phyloP scores from a whole-genome alignment of 768 basidiomycete genomes.

The Calocera cornea region DNA sequence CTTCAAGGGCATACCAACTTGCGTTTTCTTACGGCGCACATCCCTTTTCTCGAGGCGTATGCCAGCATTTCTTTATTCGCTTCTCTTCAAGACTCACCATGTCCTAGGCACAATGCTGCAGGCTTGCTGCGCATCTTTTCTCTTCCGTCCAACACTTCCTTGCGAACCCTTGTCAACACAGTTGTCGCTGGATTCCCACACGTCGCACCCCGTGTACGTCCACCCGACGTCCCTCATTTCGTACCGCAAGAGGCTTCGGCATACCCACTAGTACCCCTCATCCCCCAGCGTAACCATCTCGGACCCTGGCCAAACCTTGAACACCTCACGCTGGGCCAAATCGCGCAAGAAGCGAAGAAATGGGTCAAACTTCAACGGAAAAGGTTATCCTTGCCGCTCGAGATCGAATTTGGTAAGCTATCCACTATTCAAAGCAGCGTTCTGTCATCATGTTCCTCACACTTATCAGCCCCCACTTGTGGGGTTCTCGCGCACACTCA shows the following conservation, averaged over 20 bases:
- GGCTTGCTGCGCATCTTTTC: not conserved
- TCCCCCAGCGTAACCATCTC: not conserved
- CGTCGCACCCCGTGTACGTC: not conserved
- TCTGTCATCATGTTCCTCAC: not conserved
- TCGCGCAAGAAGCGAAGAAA: not conserved
- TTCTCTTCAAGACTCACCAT: not conserved
- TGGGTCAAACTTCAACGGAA: not conserved
- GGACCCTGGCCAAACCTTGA: not conserved
- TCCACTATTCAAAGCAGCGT: not conserved
- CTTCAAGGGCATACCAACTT: not conserved
- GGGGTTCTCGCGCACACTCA: not conserved
- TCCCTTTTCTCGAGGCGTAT: not conserved
- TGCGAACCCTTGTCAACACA: not conserved
- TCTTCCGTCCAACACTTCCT: not conserved
- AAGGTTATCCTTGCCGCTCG: not conserved
- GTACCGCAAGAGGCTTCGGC: not conserved
- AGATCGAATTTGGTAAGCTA: not conserved
- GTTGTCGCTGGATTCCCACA: not conserved
- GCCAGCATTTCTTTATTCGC: not conserved
- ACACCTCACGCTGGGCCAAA: not conserved
- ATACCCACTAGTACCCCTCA: not conserved
- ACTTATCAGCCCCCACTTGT: not conserved
- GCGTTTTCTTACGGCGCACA: not conserved
- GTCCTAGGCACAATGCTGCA: not conserved
- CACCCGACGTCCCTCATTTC: not conserved